phyloP scores from a whole-genome alignment of 257 asterid species.

The Phtheirospermum japonicum region DNA sequence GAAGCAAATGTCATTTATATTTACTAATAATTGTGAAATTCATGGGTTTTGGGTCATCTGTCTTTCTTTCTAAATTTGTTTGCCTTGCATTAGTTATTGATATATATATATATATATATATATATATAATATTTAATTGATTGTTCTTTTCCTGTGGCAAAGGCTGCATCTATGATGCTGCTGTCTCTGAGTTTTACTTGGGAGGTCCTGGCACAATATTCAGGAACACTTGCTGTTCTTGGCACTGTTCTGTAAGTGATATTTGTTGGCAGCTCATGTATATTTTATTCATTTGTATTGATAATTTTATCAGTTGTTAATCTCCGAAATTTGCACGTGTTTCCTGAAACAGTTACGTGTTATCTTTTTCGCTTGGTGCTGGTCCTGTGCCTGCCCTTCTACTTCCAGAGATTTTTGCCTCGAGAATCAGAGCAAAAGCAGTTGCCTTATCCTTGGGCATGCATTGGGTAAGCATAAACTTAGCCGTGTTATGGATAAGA shows the following conservation, averaged over 20 bases:
- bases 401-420: conserved; percentile 84
- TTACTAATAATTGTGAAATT: background rate
- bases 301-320: conserved; percentile 1
- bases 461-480: conserved; percentile 76
- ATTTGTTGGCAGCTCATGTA: conserved; percentile 21
- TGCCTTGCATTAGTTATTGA: conserved; percentile 4
- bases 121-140: background rate
- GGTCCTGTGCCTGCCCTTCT: conserved; percentile 99
- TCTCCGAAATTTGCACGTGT: conserved; percentile 8
- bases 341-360: conserved; percentile 55
- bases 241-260: conserved; percentile 83
- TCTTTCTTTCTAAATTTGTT: conserved; percentile 2
- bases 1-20: background rate
- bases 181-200: conserved; percentile 79
- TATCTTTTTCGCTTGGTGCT: conserved; percentile 95
- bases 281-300: conserved; percentile 5
- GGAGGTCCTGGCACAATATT: conserved; percentile 75
- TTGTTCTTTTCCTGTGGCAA: conserved; percentile 19
- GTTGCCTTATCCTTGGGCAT: conserved; percentile 81
- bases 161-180: conserved; percentile 93
- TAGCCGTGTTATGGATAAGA: background rate
- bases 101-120: background rate
- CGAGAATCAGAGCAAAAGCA: conserved; percentile 94
- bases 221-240: conserved; percentile 76
- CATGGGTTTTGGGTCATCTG: background rate